Conservation (phyloP, 2,329 filamentous ascomycete species). For the Epicoccum sorghinum region DNA sequence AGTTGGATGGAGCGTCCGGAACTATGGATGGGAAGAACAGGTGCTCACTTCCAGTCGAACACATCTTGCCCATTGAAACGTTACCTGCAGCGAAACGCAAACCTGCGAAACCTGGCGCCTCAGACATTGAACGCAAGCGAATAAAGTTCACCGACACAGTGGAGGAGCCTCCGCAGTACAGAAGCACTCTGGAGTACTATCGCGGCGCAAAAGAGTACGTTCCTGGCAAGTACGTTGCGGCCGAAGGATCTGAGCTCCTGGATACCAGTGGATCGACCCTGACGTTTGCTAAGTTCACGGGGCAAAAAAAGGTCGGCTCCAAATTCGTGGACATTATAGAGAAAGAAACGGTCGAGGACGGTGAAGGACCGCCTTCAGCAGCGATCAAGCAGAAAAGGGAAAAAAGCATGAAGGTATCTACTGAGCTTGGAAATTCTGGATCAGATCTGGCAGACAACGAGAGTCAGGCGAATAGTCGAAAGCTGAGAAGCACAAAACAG, state of each 20-base stretch:
- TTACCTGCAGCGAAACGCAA: background rate
- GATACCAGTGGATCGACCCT: conserved; percentile 36
- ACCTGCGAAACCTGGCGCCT: background rate
- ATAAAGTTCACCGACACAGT: conserved; percentile 28
- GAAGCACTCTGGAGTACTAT: conserved; percentile 19
- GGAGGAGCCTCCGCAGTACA: conserved; percentile 27
- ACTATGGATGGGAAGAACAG: background rate
- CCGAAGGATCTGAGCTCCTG: conserved; percentile 30
- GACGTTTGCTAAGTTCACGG: conserved; percentile 32
- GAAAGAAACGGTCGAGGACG: conserved; percentile 20
- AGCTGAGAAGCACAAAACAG: background rate
- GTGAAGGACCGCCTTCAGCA: background rate
- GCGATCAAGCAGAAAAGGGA: background rate
- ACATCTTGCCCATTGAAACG: rapidly evolving
- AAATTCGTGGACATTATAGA: conserved; percentile 29
- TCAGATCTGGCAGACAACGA: too few relatives aligned
- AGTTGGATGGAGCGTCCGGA: background rate
- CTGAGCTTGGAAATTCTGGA: background rate
- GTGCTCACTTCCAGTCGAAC: background rate
- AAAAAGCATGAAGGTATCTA: background rate
- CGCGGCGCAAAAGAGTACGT: conserved; percentile 29
- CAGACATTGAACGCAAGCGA: conserved; percentile 16
- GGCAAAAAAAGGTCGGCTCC: conserved; percentile 28
- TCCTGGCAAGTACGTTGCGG: conserved; percentile 34
- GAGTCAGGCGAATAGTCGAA: background rate